Percentiles rank a stretch among this genome's conserved stretches.
Conservation (phyloP, 306 rosid genomes). For the Rosa rugosa region DNA sequence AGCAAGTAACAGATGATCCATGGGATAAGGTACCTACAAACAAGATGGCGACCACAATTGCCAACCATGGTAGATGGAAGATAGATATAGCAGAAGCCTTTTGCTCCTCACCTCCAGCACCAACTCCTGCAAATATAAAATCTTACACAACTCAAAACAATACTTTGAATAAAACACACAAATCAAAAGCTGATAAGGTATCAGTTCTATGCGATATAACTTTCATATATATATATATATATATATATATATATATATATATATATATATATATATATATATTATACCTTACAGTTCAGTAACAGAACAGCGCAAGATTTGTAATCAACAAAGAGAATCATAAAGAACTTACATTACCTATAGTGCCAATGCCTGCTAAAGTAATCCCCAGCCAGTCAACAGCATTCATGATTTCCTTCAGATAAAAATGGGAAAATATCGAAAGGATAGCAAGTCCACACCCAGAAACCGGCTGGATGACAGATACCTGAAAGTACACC, state of each 20-base stretch:
- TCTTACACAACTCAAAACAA: slow-evolving; percentile 1
- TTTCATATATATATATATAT: no score
- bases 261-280: no score
- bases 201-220: not conserved
- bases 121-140: slow-evolving; percentile 69
- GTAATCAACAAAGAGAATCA: slow-evolving; percentile 5
- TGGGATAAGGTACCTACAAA: slow-evolving; percentile 92
- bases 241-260: no score
- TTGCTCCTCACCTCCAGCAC: slow-evolving; percentile 99
- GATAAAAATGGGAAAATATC: slow-evolving; percentile 91
- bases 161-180: not conserved
- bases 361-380: slow-evolving; percentile 92
- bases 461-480: slow-evolving; percentile 97
- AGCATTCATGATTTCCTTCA: slow-evolving; percentile 89
- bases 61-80: slow-evolving; percentile 86
- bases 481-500: slow-evolving; percentile 67
- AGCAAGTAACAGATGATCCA: slow-evolving; percentile 41
- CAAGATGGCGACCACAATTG: slow-evolving; percentile 72
- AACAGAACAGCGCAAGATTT: not conserved
- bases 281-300: not conserved
- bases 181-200: not conserved
- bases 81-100: slow-evolving; percentile 68
- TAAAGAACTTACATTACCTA: slow-evolving; percentile 80
- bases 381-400: slow-evolving; percentile 93
- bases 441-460: slow-evolving; percentile 96